phyloP scores from a whole-genome alignment of 345 rosid species.

The Corymbia maculata region DNA sequence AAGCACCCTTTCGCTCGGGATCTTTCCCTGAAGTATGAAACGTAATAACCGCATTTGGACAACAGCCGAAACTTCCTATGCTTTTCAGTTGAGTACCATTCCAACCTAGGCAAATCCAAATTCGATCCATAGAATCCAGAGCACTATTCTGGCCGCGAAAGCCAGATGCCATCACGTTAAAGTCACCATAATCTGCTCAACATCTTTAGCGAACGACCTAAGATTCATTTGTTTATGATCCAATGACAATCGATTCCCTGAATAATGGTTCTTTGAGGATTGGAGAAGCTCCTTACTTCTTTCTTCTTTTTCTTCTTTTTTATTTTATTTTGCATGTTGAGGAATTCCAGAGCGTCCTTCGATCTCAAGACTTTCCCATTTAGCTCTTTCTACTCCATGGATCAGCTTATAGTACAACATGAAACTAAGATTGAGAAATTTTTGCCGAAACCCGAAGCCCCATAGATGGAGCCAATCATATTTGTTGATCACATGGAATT shows the following conservation, averaged over 20 bases:
- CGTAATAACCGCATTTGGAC: background rate
- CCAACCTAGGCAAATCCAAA: background rate
- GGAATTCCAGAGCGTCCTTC: background rate
- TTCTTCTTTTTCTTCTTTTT: background rate
- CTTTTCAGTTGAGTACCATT: background rate
- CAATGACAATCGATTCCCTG: background rate
- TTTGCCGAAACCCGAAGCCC: background rate
- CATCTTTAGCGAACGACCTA: background rate
- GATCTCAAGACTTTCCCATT: background rate
- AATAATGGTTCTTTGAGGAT: background rate
- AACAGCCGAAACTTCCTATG: background rate
- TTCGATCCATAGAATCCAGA: background rate
- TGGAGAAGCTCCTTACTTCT: background rate
- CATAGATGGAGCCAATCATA: background rate
- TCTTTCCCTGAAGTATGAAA: background rate
- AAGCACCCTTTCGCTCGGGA: background rate
- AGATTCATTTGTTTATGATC: background rate
- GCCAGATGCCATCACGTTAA: background rate
- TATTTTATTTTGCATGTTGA: background rate
- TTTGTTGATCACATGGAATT: background rate
- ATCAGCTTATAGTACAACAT: background rate
- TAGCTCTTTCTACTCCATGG: background rate
- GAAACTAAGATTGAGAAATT: background rate
- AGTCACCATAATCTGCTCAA: background rate
- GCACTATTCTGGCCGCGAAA: background rate